These are phyloP conservation scores for Cucurbitaria berberidis DNA, from an alignment of 2,329 filamentous ascomycete species.

Conservation along the genomic window DNA sequence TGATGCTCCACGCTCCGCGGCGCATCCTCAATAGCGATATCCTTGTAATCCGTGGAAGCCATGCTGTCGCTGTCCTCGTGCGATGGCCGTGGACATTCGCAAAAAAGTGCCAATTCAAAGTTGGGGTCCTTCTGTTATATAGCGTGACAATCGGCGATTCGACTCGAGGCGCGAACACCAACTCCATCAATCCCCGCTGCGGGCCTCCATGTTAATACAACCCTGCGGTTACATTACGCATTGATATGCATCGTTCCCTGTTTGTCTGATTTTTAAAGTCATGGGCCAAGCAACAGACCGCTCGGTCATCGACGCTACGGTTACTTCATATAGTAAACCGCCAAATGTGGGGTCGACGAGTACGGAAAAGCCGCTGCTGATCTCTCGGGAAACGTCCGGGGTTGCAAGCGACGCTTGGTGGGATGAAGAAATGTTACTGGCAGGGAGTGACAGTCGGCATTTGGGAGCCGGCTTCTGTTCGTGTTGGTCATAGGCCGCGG, in stretches of 20 bases:
- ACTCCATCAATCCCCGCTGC: neutral
- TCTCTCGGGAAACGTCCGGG: neutral
- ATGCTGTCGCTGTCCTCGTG: slow-evolving; percentile 1
- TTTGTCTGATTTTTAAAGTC: neutral
- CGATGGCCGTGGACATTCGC: neutral
- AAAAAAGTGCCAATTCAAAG: neutral
- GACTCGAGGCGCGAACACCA: neutral
- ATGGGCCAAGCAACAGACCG: neutral
- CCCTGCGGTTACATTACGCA: neutral
- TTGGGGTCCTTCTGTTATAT: neutral
- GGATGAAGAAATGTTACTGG: neutral
- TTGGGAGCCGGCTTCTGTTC: slow-evolving; percentile 6
- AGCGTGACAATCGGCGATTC: neutral
- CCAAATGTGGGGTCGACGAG: neutral
- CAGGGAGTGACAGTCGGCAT: neutral
- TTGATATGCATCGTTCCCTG: neutral
- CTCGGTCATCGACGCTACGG: neutral
- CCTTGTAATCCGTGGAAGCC: slow-evolving; percentile 13
- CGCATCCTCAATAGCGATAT: slow-evolving; percentile 9
- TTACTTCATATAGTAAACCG: slow-evolving; percentile 1
- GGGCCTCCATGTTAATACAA: neutral
- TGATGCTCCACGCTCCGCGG: slow-evolving; percentile 11
- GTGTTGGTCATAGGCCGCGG: slow-evolving; percentile 5
- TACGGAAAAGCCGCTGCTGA: neutral
- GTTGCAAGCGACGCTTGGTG: neutral